These are phyloP conservation scores for Wallemia ichthyophaga DNA, from an alignment of 1,284 basidiomycete genomes.

Conservation along the genomic window DNA sequence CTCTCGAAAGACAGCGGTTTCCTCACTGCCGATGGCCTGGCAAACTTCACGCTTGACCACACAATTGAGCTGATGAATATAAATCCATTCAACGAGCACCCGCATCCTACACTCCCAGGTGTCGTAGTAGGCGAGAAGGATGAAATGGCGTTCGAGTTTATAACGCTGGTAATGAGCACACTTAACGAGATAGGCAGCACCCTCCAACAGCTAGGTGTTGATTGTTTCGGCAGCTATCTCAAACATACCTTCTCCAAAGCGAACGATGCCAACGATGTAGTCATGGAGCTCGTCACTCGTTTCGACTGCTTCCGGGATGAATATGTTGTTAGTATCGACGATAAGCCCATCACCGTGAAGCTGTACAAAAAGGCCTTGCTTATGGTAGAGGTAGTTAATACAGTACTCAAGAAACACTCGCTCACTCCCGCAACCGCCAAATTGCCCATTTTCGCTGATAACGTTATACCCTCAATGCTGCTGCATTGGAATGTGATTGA, in stretches of 20 bases:
- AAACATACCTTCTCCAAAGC: constrained; percentile 30
- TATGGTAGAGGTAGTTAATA: not conserved
- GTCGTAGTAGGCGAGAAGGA: constrained; percentile 42
- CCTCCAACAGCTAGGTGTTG: constrained; percentile 28
- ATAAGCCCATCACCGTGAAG: constrained; percentile 24
- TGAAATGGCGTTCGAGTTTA: constrained; percentile 38
- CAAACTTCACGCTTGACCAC: constrained; percentile 21
- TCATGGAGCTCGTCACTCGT: constrained; percentile 21
- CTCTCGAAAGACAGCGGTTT: constrained; percentile 8
- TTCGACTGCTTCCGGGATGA: constrained; percentile 3
- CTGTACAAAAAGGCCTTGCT: not conserved
- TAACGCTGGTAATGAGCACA: constrained; percentile 30
- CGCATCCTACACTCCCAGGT: constrained; percentile 36
- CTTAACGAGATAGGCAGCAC: constrained; percentile 41
- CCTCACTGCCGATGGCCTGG: constrained; percentile 36
- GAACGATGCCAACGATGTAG: constrained; percentile 14
- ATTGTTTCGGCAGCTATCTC: constrained; percentile 41
- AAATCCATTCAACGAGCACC: constrained; percentile 22
- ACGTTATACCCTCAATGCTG: constrained; percentile 44
- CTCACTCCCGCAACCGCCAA: not conserved
- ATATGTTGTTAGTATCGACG: constrained; percentile 24
- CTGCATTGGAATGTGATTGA: constrained; percentile 43
- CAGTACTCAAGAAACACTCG: not conserved
- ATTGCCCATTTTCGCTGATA: constrained; percentile 21
- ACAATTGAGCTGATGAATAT: constrained; percentile 39